Evolutionary conservation across 176 grass and related monocot genomes (phyloP).

Genomic region (Rhipidocladum racemiflorum): DNA sequence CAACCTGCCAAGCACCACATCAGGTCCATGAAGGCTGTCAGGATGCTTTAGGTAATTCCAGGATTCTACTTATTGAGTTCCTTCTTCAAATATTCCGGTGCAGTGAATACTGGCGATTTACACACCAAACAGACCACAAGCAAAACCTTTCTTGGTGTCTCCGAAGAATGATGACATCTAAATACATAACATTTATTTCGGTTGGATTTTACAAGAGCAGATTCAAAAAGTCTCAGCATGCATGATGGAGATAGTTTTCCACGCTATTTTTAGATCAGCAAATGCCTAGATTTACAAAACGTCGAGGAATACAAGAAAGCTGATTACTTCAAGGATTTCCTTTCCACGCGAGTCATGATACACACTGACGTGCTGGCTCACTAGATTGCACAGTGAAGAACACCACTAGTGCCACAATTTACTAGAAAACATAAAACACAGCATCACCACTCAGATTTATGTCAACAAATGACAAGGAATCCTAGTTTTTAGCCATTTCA

Average conservation of each 20-base stretch:
- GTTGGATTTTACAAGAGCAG: background rate
- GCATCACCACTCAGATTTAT: background rate
- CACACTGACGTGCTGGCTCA: background rate
- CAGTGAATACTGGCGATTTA: background rate
- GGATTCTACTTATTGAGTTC: background rate
- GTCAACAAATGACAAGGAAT: background rate
- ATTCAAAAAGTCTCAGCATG: background rate
- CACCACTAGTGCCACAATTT: background rate
- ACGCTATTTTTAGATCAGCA: background rate
- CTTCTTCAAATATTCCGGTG: background rate
- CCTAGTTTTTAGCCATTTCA: background rate
- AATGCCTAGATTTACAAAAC: background rate
- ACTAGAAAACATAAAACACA: background rate
- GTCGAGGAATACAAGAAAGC: background rate
- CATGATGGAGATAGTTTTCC: background rate
- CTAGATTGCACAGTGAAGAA: background rate
- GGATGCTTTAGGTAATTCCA: background rate
- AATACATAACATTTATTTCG: background rate
- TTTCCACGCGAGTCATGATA: background rate
- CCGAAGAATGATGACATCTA: background rate
- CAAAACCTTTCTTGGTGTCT: background rate
- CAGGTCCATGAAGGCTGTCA: background rate
- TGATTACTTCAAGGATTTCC: background rate
- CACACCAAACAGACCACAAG: conserved; percentile 13
- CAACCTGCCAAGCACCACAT: background rate